These are phyloP conservation scores for Mytilinidion resinicola DNA, from an alignment of 495 filamentous ascomycete species.

Conservation along the genomic window DNA sequence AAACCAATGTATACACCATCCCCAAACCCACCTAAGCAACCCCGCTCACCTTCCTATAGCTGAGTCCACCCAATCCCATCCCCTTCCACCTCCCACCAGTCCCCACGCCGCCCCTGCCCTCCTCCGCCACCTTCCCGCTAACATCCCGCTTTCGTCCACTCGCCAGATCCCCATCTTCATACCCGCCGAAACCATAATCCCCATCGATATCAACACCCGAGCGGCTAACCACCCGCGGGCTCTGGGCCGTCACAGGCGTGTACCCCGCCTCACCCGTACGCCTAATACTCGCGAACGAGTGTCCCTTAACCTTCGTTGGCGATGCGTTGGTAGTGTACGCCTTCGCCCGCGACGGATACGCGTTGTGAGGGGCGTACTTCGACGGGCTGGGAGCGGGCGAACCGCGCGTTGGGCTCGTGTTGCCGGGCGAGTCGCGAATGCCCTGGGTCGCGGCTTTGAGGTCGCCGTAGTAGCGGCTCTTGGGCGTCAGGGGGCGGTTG, in stretches of 20 bases:
- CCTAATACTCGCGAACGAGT: slow-evolving; percentile 16
- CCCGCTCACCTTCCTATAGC: slow-evolving; percentile 24
- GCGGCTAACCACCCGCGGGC: slow-evolving; percentile 26
- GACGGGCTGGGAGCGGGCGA: slow-evolving; percentile 11
- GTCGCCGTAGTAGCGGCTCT: slow-evolving; percentile 38
- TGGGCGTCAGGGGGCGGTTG: slow-evolving; percentile 24
- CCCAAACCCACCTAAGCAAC: slow-evolving; percentile 10
- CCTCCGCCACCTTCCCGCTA: slow-evolving; percentile 79
- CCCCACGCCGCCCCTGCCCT: slow-evolving; percentile 55
- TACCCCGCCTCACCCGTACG: slow-evolving; percentile 20
- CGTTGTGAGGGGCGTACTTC: slow-evolving; percentile 6
- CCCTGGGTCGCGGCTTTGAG: slow-evolving; percentile 34
- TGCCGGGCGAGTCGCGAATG: slow-evolving; percentile 14
- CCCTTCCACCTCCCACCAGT: slow-evolving; percentile 12
- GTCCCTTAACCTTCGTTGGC: slow-evolving; percentile 6
- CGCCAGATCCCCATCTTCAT: slow-evolving; percentile 38
- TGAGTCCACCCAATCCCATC: slow-evolving; percentile 12
- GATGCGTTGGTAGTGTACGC: slow-evolving; percentile 18
- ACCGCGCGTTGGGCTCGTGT: not conserved
- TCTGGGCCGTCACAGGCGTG: slow-evolving; percentile 12
- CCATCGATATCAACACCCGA: slow-evolving; percentile 38
- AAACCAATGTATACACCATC: not conserved
- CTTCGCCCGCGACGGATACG: slow-evolving; percentile 4
- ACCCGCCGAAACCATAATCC: not conserved
- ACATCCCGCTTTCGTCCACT: slow-evolving; percentile 52